Percentiles rank a stretch among this genome's conserved stretches.
These are phyloP conservation scores for Raffaelea albimanens DNA, from an alignment of 2,329 filamentous ascomycete species.

Conservation along the genomic window DNA sequence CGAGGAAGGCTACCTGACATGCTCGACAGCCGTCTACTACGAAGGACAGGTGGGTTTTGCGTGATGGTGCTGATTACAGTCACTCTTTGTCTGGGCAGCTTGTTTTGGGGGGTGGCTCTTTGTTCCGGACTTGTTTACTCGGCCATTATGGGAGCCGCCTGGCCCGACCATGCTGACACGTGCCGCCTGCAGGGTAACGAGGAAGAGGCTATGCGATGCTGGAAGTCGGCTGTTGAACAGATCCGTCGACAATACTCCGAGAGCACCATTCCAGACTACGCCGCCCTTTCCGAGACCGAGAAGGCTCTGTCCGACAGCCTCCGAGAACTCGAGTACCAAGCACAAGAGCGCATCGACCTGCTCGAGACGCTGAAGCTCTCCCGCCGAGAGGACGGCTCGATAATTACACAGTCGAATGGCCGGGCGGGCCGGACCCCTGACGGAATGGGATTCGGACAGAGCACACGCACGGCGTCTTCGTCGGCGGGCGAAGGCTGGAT, in stretches of 20 bases:
- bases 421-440: slow-evolving; percentile 14
- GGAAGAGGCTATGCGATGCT: slow-evolving; percentile 79
- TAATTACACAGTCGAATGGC: slow-evolving; percentile 1
- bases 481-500: slow-evolving; percentile 49
- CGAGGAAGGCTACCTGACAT: slow-evolving; percentile 90
- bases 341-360: slow-evolving; percentile 84
- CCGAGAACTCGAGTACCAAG: slow-evolving; percentile 76
- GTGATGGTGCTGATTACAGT: too few species aligned
- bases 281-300: slow-evolving; percentile 62
- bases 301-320: slow-evolving; percentile 73
- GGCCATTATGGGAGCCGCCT: too few species aligned
- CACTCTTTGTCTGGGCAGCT: too few species aligned
- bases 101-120: too few species aligned
- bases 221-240: slow-evolving; percentile 78
- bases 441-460: not conserved
- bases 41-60: slow-evolving; percentile 77
- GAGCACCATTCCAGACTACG: slow-evolving; percentile 20
- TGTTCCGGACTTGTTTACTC: too few species aligned
- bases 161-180: slow-evolving; percentile 1
- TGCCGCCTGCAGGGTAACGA: slow-evolving; percentile 73
- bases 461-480: not conserved
- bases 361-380: slow-evolving; percentile 69
- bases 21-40: slow-evolving; percentile 93
- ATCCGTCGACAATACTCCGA: slow-evolving; percentile 81
- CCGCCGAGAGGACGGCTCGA: slow-evolving; percentile 30